Conservation (phyloP, 2,329 filamentous ascomycete species). For the Cytospora schulzeri region DNA sequence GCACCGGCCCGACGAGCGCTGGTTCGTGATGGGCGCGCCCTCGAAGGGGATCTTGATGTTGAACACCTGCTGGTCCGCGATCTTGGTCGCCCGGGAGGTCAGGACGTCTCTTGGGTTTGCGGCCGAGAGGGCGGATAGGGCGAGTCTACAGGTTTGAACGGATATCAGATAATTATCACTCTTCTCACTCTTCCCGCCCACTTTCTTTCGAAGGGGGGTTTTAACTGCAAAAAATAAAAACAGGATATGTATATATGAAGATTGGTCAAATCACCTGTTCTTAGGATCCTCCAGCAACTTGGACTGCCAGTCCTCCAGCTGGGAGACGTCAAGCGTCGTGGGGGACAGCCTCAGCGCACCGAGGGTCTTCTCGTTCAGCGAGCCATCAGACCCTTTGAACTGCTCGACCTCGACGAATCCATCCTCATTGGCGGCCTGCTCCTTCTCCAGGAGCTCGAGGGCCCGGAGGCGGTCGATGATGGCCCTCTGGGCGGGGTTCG, state of each 20-base stretch:
- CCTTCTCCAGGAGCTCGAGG: constrained; percentile 42
- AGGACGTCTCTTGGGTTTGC: constrained; percentile 69
- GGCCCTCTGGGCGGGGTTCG: constrained; percentile 44
- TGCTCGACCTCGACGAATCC: constrained; percentile 56
- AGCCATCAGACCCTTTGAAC: constrained; percentile 30
- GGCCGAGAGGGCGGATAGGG: constrained; percentile 70
- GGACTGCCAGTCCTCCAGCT: constrained; percentile 61
- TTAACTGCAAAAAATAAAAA: no score
- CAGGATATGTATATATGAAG: neutral
- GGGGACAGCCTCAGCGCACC: constrained; percentile 36
- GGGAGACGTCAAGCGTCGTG: constrained; percentile 52
- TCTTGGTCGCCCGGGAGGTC: constrained; percentile 61
- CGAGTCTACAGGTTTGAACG: constrained; percentile 56
- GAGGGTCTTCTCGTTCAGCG: constrained; percentile 38
- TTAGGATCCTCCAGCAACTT: constrained; percentile 65
- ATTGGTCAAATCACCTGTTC: constrained; percentile 54
- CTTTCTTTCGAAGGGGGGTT: neutral
- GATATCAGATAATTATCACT: neutral
- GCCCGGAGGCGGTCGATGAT: constrained; percentile 46
- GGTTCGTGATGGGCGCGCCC: constrained; percentile 82
- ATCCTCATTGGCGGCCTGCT: constrained; percentile 42
- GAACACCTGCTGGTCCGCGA: constrained; percentile 77
- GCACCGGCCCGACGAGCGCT: constrained; percentile 78
- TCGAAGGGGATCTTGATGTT: constrained; percentile 82
- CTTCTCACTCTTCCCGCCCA: constrained; percentile 42